phyloP scores from a whole-genome alignment of 2,329 filamentous ascomycete species.

The Calonectria henricotiae region DNA sequence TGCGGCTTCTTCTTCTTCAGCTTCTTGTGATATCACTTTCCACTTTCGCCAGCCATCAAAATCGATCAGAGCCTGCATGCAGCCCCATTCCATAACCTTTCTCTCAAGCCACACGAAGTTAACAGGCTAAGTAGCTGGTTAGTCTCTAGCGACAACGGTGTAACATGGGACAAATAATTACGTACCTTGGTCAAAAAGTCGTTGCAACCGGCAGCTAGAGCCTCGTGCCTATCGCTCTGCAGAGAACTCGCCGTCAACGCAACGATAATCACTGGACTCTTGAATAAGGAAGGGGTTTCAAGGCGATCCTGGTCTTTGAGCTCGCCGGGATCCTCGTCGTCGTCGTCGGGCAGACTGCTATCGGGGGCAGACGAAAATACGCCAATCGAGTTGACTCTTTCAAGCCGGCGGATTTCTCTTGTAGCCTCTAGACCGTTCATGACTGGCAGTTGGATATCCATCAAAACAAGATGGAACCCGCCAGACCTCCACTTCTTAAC shows the following conservation, averaged over 20 bases:
- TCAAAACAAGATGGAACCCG: slow-evolving; percentile 95
- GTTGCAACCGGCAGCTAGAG: slow-evolving; percentile 95
- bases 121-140: slow-evolving; percentile 77
- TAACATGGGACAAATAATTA: neutral
- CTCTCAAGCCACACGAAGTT: slow-evolving; percentile 98
- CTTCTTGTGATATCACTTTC: slow-evolving; percentile 82
- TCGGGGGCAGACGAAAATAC: slow-evolving; percentile 84
- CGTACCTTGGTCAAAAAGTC: slow-evolving; percentile 97
- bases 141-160: slow-evolving; percentile 30
- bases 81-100: slow-evolving; percentile 99
- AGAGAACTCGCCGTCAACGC: slow-evolving; percentile 94
- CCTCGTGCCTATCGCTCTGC: slow-evolving; percentile 96
- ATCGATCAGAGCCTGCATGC: slow-evolving; percentile 99
- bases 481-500: slow-evolving; percentile 94
- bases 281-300: slow-evolving; percentile 82
- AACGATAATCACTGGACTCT: slow-evolving; percentile 97
- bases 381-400: slow-evolving; percentile 92
- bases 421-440: slow-evolving; percentile 98
- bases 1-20: slow-evolving; percentile 61
- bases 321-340: slow-evolving; percentile 64
- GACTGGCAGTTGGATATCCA: slow-evolving; percentile 98
- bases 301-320: slow-evolving; percentile 79
- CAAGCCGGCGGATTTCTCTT: slow-evolving; percentile 91
- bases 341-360: slow-evolving; percentile 68
- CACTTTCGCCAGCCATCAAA: slow-evolving; percentile 98